phyloP scores from a whole-genome alignment of 176 grass and related monocot species.

The maize (Zea mays) region DNA sequence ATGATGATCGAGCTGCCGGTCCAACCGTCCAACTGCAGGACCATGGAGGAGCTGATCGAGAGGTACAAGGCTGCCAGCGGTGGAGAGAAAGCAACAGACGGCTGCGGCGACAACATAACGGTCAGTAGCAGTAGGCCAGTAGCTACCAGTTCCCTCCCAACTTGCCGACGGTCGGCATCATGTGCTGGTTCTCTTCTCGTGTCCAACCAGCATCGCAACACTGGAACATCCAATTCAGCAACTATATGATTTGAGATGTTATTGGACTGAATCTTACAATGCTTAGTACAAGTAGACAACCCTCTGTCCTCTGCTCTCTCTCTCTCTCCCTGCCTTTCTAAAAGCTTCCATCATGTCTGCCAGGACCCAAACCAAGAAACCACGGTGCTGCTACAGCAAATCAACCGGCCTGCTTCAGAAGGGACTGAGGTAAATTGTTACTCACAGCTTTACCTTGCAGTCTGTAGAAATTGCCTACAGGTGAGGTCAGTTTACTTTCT shows the following conservation, averaged over 20 bases:
- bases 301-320: too few species aligned
- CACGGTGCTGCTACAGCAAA: slow-evolving; percentile 71
- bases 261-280: too few species aligned
- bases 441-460: not conserved
- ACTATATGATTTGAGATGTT: too few species aligned
- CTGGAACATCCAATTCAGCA: too few species aligned
- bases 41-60: slow-evolving; percentile 77
- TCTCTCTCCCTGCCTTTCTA: not conserved
- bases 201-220: too few species aligned
- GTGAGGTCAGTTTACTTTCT: not conserved
- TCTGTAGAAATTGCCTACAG: not conserved
- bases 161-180: not conserved
- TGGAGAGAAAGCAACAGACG: slow-evolving; percentile 44
- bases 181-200: not conserved
- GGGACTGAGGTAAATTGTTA: slow-evolving; percentile 60
- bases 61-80: slow-evolving; percentile 78
- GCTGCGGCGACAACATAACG: slow-evolving; percentile 35
- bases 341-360: slow-evolving; percentile 31
- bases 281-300: too few species aligned
- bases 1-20: not conserved
- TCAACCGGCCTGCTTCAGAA: slow-evolving; percentile 67
- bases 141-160: not conserved
- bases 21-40: slow-evolving; percentile 32
- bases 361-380: slow-evolving; percentile 76
- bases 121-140: slow-evolving; percentile 1